Evolutionary conservation across 1,284 basidiomycete genomes (phyloP), one percentile per base, ranked within the genome.

Genomic region (Megacollybia platyphylla): DNA sequence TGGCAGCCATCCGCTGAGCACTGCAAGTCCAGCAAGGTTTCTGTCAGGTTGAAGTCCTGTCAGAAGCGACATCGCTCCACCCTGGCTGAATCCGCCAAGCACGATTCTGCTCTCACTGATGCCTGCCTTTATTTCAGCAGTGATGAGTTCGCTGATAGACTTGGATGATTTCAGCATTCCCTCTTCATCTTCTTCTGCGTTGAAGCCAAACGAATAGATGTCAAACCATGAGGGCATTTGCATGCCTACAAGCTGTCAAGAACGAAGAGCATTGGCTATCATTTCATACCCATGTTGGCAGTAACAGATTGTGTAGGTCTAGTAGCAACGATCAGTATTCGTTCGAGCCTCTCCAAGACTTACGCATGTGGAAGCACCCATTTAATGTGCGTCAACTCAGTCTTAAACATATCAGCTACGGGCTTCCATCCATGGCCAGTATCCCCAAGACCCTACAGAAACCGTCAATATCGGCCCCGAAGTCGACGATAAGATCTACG

Each of bases 61-160:
- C 41, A 91, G 61, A 28, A 90, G 65, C 4, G 79, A 70, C 65
- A 92, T 80, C n/a, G 80, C 76, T 11, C 71, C 86, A 32, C 90
- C 91, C 60, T 94, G 91, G 46, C 79, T 84, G 64, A 94, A 96
- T 1, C 92, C 91, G 28, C 87, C 89, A 24, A 94, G 60, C 11
- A 92, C 68, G 49, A 86, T 79, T 24, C 77, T 73, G 42, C 71
- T 67, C 20, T 80, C 63, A 5, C 76, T 69, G 41, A 83, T 76
- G 20, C 87, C 88, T 10, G 67, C 65, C 44, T 80, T 76, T 28
- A 90, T 66, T 58, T 94, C 91, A 3, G 70, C 67, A 10, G 74
- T 69, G 53, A 96, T 79, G 48, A 93, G 64, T 45, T 71, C 60
- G 53, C 82, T 80, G 51, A 94, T 69, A 15, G 65, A 58, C 29